These are phyloP conservation scores for Fusarium stilboides DNA, from an alignment of 2,329 filamentous ascomycete species.

Conservation along the genomic window DNA sequence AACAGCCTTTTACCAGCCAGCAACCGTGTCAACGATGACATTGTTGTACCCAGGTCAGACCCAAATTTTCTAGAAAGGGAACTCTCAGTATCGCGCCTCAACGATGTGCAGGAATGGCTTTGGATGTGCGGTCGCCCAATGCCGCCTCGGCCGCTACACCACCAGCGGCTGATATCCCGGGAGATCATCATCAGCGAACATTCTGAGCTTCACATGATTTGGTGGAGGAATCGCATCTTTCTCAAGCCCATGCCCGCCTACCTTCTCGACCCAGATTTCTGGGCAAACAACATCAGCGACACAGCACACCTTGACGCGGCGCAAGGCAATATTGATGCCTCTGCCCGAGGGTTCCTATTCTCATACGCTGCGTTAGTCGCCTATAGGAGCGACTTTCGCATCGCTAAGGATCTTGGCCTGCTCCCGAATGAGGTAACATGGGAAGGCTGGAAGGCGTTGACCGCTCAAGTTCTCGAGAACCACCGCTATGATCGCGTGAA, in stretches of 20 bases:
- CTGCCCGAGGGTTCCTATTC: constrained; percentile 58
- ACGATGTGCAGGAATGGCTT: constrained; percentile 37
- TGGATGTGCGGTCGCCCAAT: constrained; percentile 47
- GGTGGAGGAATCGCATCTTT: constrained; percentile 56
- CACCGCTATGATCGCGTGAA: constrained; percentile 54
- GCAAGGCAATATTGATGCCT: constrained; percentile 31
- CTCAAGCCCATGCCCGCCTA: constrained; percentile 60
- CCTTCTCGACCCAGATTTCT: constrained; percentile 56
- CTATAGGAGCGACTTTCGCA: constrained; percentile 57
- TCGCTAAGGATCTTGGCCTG: constrained; percentile 55
- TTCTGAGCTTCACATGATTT: constrained; percentile 58
- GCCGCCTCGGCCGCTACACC: constrained; percentile 58
- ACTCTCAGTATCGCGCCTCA: constrained; percentile 37
- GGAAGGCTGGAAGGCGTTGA: constrained; percentile 55
- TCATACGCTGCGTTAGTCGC: constrained; percentile 56
- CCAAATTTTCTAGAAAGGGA: constrained; percentile 37
- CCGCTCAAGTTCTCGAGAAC: constrained; percentile 47
- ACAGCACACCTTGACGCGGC: constrained; percentile 28
- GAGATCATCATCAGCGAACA: constrained; percentile 57
- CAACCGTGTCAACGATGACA: constrained; percentile 35
- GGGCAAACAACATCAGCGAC: constrained; percentile 52
- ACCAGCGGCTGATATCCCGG: constrained; percentile 54
- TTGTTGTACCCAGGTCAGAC: constrained; percentile 31
- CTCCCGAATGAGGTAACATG: constrained; percentile 56
- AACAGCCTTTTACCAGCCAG: constrained; percentile 27